Conservation (phyloP, 805 yeast genomes). For the Ogataea dorogensis region DNA sequence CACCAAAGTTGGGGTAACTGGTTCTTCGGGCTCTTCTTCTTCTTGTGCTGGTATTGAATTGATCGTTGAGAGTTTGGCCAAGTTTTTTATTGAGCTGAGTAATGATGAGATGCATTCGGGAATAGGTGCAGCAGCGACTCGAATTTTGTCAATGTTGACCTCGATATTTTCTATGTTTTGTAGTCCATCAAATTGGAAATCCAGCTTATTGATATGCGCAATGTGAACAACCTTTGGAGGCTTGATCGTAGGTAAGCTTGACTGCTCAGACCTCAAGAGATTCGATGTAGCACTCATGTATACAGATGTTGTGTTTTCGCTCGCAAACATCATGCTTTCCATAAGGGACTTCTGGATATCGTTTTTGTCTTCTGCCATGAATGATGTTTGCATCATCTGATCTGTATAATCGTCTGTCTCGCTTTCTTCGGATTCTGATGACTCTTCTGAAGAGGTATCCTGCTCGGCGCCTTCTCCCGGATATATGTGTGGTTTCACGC, state of each 20-base stretch:
- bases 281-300: conserved; percentile 81
- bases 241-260: conserved; percentile 1
- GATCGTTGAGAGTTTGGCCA: conserved; percentile 17
- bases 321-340: conserved; percentile 64
- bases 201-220: conserved; percentile 37
- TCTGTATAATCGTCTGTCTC: conserved; percentile 38
- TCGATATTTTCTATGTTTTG: conserved; percentile 35
- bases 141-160: conserved; percentile 40
- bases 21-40: conserved; percentile 17
- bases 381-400: conserved; percentile 35
- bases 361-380: conserved; percentile 30
- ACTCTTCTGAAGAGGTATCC: conserved; percentile 11
- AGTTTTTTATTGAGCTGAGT: conserved; percentile 38
- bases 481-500: conserved; percentile 41
- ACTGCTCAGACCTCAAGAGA: conserved; percentile 30
- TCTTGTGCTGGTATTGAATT: conserved; percentile 4
- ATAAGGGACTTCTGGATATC: conserved; percentile 38
- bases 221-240: conserved; percentile 21
- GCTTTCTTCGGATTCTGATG: conserved; percentile 25
- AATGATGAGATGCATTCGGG: conserved; percentile 39
- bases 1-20: conserved; percentile 30
- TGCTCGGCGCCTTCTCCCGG: conserved; percentile 27
- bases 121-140: conserved; percentile 45
- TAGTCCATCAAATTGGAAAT: conserved; percentile 49
- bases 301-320: conserved; percentile 65